phyloP scores from a whole-genome alignment of 768 basidiomycete genomes.

The Chalciporus pseudorubinellus region DNA sequence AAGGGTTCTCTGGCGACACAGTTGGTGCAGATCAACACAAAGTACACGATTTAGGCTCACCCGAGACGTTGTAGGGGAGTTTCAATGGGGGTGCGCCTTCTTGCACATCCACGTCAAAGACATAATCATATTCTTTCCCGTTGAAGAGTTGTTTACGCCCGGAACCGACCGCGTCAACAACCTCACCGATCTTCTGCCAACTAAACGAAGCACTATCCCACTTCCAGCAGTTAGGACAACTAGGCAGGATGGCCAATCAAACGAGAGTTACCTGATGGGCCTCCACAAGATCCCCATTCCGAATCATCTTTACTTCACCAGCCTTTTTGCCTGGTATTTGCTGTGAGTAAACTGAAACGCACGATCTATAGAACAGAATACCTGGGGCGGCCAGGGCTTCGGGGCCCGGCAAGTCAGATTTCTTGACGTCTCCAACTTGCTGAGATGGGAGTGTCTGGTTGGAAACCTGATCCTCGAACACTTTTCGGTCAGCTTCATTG shows the following conservation, averaged over 20 bases:
- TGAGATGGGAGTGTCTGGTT: conserved; percentile 79
- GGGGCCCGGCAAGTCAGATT: conserved; percentile 81
- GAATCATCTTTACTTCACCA: conserved; percentile 92
- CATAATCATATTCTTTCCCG: conserved; percentile 97
- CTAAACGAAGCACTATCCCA: conserved; percentile 69
- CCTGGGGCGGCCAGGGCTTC: conserved; percentile 77
- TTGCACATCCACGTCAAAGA: conserved; percentile 97
- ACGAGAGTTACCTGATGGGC: conserved; percentile 72
- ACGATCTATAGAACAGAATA: conserved; percentile 23
- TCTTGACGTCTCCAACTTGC: conserved; percentile 91
- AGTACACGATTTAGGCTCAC: conserved; percentile 38
- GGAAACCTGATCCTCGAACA: conserved; percentile 73
- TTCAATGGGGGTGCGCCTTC: conserved; percentile 92
- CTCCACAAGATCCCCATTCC: conserved; percentile 75
- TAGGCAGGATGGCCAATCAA: background rate
- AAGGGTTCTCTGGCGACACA: conserved; percentile 77
- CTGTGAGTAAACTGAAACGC: conserved; percentile 4
- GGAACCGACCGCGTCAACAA: conserved; percentile 90
- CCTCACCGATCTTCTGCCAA: conserved; percentile 96
- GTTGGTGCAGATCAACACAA: conserved; percentile 1
- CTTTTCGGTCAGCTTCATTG: conserved; percentile 56
- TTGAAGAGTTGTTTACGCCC: conserved; percentile 89
- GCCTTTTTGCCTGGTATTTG: conserved; percentile 72
- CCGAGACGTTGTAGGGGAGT: conserved; percentile 87
- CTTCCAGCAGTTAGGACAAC: conserved; percentile 40